Evolutionary conservation across 2,329 filamentous ascomycete genomes (phyloP), one percentile per base, ranked within the genome.

Genomic region (Fonsecaea erecta): DNA sequence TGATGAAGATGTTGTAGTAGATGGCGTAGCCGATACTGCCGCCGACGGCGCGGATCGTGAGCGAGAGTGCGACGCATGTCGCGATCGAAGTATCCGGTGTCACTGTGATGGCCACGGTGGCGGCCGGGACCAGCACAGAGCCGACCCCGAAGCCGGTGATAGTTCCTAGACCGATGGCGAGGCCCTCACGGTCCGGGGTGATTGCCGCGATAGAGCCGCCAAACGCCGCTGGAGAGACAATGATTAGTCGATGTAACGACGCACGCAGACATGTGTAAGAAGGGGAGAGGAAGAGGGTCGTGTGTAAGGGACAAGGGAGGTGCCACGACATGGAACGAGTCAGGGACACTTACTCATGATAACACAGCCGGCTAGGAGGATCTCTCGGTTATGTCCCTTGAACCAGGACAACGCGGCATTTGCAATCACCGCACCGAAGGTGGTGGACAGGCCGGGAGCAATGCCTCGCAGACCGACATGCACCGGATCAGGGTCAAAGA

Each of bases 1-100:
- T 75, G 65, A 80, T 72, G 68, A 80, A 81, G 69, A 82, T 74
- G 64, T 83, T 82, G 74, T 86, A 88, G 73, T 82, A 82, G 60
- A 85, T 79, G 12, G 83, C 82, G 73, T 87, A 89, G 37, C 86
- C 88, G 64, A 90, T 84, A 11, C 84, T 83, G 34, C 88, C 88
- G 52, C 89, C 88, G 30, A 90, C 82, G 60, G 89, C 86, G 35
- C 89, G 87, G 69, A 91, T 85, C 14, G 87, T 84, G 26, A 91
- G 83, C 0, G 88, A 90, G 21, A 91, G 79, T 6, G 89, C 87
- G 0, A 88, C 85, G 48, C 90, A 83, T 1, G 88, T 90, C 7
- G 87, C 89, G 67, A 91, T 90, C 3, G 90, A 80, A 55, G 90
- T 78, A 76, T 88, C 86, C 0, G 88, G 88, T 66, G 54, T 57